These are phyloP conservation scores for Allium cepa DNA, from an alignment of 106 monocot genomes.

Conservation along the genomic window DNA sequence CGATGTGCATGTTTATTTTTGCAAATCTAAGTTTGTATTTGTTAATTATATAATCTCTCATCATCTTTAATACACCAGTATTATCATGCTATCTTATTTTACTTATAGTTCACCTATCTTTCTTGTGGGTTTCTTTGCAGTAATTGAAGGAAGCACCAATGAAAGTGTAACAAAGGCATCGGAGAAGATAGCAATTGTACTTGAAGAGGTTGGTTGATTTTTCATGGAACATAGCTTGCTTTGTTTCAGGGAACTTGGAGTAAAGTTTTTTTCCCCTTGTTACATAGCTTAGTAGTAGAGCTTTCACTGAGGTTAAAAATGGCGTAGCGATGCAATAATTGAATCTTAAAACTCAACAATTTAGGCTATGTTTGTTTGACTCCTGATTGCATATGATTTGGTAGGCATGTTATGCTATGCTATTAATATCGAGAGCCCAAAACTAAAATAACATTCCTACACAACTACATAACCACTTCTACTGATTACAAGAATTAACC, in stretches of 20 bases:
- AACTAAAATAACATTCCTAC: not conserved
- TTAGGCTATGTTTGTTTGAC: not conserved
- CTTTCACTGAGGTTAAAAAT: not conserved
- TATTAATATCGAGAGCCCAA: not conserved
- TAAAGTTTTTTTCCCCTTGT: not conserved
- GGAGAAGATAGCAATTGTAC: conserved; percentile 34
- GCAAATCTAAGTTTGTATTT: no score
- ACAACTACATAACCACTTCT: not conserved
- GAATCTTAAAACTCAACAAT: not conserved
- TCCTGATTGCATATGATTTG: no score
- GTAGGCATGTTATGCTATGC: no score
- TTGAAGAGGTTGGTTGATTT: conserved; percentile 52
- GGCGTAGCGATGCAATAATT: not conserved
- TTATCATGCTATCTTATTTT: no score
- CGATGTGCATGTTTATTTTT: no score
- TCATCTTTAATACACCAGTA: no score
- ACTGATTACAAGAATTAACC: not conserved
- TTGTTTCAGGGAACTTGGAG: not conserved
- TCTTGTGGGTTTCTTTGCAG: conserved; percentile 18
- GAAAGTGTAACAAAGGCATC: conserved; percentile 59
- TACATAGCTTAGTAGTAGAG: not conserved
- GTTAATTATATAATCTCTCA: no score
- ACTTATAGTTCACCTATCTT: no score
- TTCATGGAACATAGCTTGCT: not conserved
- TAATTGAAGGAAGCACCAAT: conserved; percentile 45